phyloP scores from a whole-genome alignment of 805 yeast species.

The Debaryomyces maramus region DNA sequence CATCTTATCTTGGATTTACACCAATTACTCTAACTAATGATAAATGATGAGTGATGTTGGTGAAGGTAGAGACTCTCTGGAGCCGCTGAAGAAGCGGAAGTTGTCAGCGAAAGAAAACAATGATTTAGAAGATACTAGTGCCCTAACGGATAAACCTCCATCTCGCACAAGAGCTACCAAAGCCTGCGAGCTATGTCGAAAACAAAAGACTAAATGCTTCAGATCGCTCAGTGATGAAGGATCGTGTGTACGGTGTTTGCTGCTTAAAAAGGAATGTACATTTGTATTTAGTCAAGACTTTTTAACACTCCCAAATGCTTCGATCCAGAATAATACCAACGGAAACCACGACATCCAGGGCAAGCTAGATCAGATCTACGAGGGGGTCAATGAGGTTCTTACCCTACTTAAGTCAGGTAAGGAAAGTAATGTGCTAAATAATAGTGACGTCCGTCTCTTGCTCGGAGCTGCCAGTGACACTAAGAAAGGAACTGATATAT shows the following conservation, averaged over 20 bases:
- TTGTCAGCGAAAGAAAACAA: no score
- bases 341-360: conserved; percentile 5
- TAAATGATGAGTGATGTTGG: no score
- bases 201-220: conserved; percentile 62
- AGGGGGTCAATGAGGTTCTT: conserved; percentile 37
- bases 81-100: no score
- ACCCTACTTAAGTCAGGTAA: conserved; percentile 18
- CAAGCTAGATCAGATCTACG: conserved; percentile 33
- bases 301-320: background rate
- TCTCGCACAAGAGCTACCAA: conserved; percentile 44
- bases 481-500: background rate
- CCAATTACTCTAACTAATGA: no score
- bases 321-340: background rate
- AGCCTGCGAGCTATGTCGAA: conserved; percentile 58
- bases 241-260: conserved; percentile 59
- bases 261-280: conserved; percentile 53
- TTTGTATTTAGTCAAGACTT: conserved; percentile 29
- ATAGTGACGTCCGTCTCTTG: conserved; percentile 24
- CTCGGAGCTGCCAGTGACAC: conserved; percentile 22
- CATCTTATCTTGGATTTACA: no score
- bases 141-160: no score
- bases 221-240: conserved; percentile 45
- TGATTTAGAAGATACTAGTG: no score
- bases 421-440: conserved; percentile 7
- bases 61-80: no score